Conservation (phyloP, 192 early-diverging fungal species). For the Backusella parvicylindrica region DNA sequence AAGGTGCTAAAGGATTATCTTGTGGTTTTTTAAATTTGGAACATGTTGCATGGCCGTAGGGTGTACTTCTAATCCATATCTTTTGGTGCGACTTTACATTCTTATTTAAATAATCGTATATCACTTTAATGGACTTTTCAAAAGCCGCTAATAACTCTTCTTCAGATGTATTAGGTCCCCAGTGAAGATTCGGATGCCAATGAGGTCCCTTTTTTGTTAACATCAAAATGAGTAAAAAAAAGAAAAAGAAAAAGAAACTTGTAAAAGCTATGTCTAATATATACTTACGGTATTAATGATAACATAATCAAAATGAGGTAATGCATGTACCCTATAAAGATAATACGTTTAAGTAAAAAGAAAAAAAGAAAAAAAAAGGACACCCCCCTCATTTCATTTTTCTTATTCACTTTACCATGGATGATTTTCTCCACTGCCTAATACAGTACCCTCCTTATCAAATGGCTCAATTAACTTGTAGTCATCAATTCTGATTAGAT, state of each 20-base stretch:
- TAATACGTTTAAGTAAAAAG: neutral
- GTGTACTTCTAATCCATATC: conserved; percentile 29
- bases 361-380: too few species aligned
- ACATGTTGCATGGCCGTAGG: conserved; percentile 33
- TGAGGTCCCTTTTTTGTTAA: conserved; percentile 28
- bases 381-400: neutral
- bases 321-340: conserved; percentile 27
- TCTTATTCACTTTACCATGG: conserved; percentile 25
- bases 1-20: conserved; percentile 12
- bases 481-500: conserved; percentile 26
- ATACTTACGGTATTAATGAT: conserved; percentile 31
- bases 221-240: neutral
- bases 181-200: conserved; percentile 25
- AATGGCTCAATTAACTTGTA: conserved; percentile 22
- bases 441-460: conserved; percentile 16
- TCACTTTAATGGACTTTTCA: conserved; percentile 2
- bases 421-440: conserved; percentile 27
- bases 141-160: conserved; percentile 28
- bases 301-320: conserved; percentile 30
- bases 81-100: conserved; percentile 23
- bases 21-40: conserved; percentile 27
- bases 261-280: neutral
- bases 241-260: neutral
- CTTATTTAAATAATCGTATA: conserved; percentile 17
- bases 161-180: conserved; percentile 11